Base-by-base conservation (phyloP, 495 filamentous ascomycete species). In the Achaetomiella virescens region DNA sequence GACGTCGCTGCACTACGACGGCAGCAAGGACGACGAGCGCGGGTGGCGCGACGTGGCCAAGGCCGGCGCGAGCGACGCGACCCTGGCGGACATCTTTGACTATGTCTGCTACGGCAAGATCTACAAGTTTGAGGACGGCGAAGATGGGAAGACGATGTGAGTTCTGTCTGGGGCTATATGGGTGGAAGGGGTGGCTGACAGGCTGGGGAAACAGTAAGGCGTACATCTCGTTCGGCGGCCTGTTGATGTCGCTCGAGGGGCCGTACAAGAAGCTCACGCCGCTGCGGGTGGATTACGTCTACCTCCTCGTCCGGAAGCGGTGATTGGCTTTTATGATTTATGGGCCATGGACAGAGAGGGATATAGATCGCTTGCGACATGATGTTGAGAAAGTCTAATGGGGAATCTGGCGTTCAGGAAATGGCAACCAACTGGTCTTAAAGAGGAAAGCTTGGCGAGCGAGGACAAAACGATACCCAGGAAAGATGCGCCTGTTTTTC, bases 51-150 rank as follows among this genome's bases (percentile, higher is more conserved):
- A 91, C 46, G 78, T 85, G 24, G 79, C 76, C 60, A 78, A 83
- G 69, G 61, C 62, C n/a, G 72, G 73, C 15, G 48, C 52, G 31
- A 64, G 54, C 54, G 90, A 95, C 67, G 73, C 81, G 48, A 89
- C 83, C 11, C 75, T 99, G 37, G 91, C 93, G 20, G 91, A 97
- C 69, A 84, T 88, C 70, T 99, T 84, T 58, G 95, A 99, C 63
- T 99, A 99, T 70, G 93, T 97, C 43, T 96, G 91, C 71, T 84
- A 96, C 71, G 93, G 93, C 57, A 97, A 97, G 83, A 86, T 96
- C 33, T 99, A 99, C 76, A 85, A 90, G 62, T 97, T 97, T 69
- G 90, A 95, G 72, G 93, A 97, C 69, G 88, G 81, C 41, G 75
- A 80, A 10, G 84, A 87, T 60, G 83, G 83, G 29, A 83, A 87